A percentile compares a stretch with the other conserved stretches of the same genome.
phyloP scores from a whole-genome alignment of 441 rosid genomes.

The Populus hybrid region DNA sequence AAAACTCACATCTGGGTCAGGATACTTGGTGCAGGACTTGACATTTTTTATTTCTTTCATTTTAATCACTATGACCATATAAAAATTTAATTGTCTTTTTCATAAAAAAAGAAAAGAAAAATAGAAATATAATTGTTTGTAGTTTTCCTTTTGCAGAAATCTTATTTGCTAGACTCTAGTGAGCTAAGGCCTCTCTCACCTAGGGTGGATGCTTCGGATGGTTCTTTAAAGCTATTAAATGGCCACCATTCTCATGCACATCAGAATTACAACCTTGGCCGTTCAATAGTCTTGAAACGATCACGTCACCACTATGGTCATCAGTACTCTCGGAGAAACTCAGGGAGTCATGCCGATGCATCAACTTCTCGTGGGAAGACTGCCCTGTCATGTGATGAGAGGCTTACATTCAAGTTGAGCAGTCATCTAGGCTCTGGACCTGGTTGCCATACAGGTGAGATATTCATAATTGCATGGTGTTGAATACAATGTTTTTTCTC shows the following conservation, averaged over 20 bases:
- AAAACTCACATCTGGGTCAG: neutral
- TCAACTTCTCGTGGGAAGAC: conserved; percentile 45
- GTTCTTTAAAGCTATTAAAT: conserved; percentile 31
- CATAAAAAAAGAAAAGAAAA: neutral
- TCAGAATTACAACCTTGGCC: conserved; percentile 41
- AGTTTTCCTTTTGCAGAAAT: conserved; percentile 29
- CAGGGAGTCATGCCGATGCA: conserved; percentile 36
- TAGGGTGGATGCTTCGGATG: conserved; percentile 33
- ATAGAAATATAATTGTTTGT: neutral
- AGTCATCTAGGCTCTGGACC: conserved; percentile 28
- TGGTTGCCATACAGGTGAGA: conserved; percentile 32
- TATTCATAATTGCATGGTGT: neutral
- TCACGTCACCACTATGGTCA: conserved; percentile 51
- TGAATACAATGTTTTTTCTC: neutral
- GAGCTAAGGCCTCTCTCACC: conserved; percentile 32
- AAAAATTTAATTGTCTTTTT: too few species aligned
- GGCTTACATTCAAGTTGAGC: conserved; percentile 38
- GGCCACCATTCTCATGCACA: conserved; percentile 30
- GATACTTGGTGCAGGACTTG: neutral
- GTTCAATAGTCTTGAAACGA: conserved; percentile 51
- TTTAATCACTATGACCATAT: neutral
- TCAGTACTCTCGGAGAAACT: conserved; percentile 50
- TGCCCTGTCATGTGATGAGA: conserved; percentile 29
- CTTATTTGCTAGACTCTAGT: conserved; percentile 27
- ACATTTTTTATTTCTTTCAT: neutral